Conservation (phyloP, 331 rosid species). For the Rhamnella rubrinervis region DNA sequence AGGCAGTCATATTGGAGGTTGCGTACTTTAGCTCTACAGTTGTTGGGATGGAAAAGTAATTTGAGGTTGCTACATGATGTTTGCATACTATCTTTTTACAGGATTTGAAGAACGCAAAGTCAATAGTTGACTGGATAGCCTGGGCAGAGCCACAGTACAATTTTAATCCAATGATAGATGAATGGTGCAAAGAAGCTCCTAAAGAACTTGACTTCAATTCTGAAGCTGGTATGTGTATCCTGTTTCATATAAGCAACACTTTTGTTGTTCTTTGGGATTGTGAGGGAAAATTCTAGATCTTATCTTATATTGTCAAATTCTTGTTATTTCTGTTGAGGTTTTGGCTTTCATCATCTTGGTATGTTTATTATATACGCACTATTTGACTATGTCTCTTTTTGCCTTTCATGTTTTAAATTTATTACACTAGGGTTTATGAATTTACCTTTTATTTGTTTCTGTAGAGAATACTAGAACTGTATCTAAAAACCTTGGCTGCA, state of each 20-base stretch:
- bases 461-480: conserved; percentile 90
- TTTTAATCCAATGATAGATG: conserved; percentile 95
- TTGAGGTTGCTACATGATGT: conserved; percentile 21
- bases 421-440: conserved; percentile 7
- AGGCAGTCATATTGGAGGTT: conserved; percentile 87
- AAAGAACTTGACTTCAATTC: conserved; percentile 91
- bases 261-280: conserved; percentile 16
- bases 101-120: conserved; percentile 96
- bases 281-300: neutral
- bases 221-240: conserved; percentile 74
- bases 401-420: neutral
- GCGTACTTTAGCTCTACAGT: conserved; percentile 28
- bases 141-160: conserved; percentile 97
- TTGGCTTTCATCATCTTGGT: neutral
- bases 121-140: conserved; percentile 95
- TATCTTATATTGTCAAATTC: neutral
- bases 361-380: conserved; percentile 9
- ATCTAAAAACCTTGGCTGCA: conserved; percentile 89
- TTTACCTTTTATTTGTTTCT: conserved; percentile 16
- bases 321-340: conserved; percentile 10
- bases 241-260: conserved; percentile 22
- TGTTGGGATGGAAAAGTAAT: conserved; percentile 24
- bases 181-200: conserved; percentile 99
- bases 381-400: conserved; percentile 5
- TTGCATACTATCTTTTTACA: conserved; percentile 38